phyloP scores from a whole-genome alignment of 164 flowering plant species.

The Berberis vulgaris region DNA sequence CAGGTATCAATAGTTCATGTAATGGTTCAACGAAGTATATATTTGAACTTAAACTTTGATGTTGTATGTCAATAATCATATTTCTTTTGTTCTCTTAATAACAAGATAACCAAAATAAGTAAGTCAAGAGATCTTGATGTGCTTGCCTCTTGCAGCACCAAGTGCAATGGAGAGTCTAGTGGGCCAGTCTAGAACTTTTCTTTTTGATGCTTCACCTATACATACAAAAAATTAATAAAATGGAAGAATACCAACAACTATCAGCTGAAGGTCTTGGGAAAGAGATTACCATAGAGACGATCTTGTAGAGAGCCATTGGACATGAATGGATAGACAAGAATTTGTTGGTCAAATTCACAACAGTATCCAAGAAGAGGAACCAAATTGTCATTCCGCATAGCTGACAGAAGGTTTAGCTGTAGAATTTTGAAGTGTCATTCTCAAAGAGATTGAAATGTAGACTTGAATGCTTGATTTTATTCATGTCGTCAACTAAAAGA shows the following conservation, averaged over 20 bases:
- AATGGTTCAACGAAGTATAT: no score
- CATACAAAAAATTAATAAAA: not conserved
- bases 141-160: constrained; percentile 80
- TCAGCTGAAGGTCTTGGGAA: no score
- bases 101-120: no score
- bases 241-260: no score
- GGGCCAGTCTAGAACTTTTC: constrained; percentile 66
- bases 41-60: no score
- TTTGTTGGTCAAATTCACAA: constrained; percentile 68
- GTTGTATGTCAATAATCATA: no score
- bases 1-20: no score
- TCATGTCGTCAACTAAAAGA: not conserved
- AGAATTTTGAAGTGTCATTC: constrained; percentile 9
- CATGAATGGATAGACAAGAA: constrained; percentile 79
- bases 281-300: constrained; percentile 60
- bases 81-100: no score
- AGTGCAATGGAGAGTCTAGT: constrained; percentile 74
- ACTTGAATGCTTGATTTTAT: not conserved
- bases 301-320: constrained; percentile 89
- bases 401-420: constrained; percentile 69
- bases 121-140: not conserved
- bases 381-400: constrained; percentile 61
- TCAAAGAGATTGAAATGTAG: not conserved
- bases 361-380: constrained; percentile 81
- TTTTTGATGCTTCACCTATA: constrained; percentile 61